Base-by-base conservation (phyloP, 2,329 filamentous ascomycete genomes). In the Rutstroemia sp. region DNA sequence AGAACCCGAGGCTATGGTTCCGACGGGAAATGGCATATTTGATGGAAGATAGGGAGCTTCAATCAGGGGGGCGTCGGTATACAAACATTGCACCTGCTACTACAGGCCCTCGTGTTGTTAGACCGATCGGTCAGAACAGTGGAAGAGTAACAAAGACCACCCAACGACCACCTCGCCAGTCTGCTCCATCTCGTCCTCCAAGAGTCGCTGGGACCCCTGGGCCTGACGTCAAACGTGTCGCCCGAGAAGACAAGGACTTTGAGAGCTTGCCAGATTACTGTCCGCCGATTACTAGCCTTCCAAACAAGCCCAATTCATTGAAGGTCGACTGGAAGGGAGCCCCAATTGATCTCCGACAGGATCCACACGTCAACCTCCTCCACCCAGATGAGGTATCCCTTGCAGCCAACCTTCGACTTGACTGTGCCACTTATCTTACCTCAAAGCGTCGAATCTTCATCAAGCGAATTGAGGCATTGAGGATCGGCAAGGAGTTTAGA, bases 361-460 rank as follows among this genome's bases (percentile, higher is more conserved):
- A 95, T 66, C 82, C 87, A 6, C 78, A 92, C 65, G 77, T 79
- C 23, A 70, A 83, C 56, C 75, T 89, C 40, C 82, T 96, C 44
- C 89, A 94, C 69, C 80, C 84, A 5, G 87, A 91, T 59, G 92
- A 97, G 73, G 68, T 92, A 30, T 75, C 77, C 17, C 78, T 96
- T 30, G 91, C 91, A 10, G 83, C 87, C 47, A 88, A 84, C 49
- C 79, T 96, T 30, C 84, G 91, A 55, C 81, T 97, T 36, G 88
- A 89, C 62, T 92, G 88, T 70, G 88, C 89, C 17, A 92, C 88
- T 12, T 97, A 96, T 68, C 79, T 97, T 23, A 92, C 88, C 58
- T 94, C 88, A 76, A 97, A 96, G 78, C 86, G 92, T 57, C 86
- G 91, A 58, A 92, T 97, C 68, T 97, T 97, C 70, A 77, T 86